Base-by-base conservation (phyloP, 306 rosid species). In the Inga leiocalycina region DNA sequence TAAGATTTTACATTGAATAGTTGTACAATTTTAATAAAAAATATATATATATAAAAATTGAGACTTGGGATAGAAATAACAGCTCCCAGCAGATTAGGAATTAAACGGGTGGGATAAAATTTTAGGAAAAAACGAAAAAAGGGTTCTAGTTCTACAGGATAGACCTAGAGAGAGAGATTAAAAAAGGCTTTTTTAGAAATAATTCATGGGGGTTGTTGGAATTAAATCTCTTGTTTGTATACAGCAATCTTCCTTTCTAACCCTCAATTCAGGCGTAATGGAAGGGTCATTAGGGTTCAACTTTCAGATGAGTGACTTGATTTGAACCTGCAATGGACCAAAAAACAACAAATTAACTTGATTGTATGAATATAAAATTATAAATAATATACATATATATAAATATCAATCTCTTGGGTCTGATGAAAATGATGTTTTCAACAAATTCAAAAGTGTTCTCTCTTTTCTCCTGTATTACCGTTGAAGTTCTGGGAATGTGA, bases 1-100 rank as follows among this genome's bases (percentile, higher is more conserved):
- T 84, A 87, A 82, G 84, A 93, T 88, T 92, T 89, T 92, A 92
- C 96, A 92, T 76, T 86, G 89, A 91, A 83, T 83, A 79, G 69
- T 82, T 85, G 83, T 88, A 78, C 84, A 66, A 84, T 37, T 35
- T 34, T 6, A 82, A 79, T 14, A 82, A 79, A 78, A 61, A 52
- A 44, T 61, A 78, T 65, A 54, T 75, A 72, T 76, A 75, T 76
- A 79, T 76, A 57, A 68, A 62, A 39, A 39, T 39, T 72, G 75
- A 65, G 48, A 76, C 62, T 72, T 82, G 67, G 4, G 64, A 57
- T 1, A 75, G 17, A 64, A 30, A 83, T 24, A 80, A 77, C 48
- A 57, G 71, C 79, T 74, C 86, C 83, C 80, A 84, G 88, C 87
- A 88, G 87, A 83, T 79, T 80, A 83, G 89, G 84, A 76, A 84